Evolutionary conservation across 352 stramenopile genomes (phyloP).

Genomic region (Aphanomyces cochlioides): DNA sequence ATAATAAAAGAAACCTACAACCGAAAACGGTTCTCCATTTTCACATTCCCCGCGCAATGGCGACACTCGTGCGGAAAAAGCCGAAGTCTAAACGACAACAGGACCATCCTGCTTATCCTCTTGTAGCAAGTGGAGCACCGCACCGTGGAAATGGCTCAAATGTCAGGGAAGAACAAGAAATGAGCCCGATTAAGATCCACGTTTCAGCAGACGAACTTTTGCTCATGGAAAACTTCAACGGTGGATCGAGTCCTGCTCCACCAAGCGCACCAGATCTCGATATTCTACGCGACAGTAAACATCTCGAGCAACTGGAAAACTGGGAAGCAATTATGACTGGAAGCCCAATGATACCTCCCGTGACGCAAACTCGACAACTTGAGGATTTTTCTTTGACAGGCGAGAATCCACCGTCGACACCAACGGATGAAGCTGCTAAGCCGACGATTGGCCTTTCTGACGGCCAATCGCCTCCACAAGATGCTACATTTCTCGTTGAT

Average conservation of each 20-base stretch:
- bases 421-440: background rate
- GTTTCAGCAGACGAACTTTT: conserved; percentile 25
- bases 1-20: conserved; percentile 12
- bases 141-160: conserved; percentile 25
- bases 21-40: conserved; percentile 21
- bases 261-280: conserved; percentile 26
- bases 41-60: conserved; percentile 3
- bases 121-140: conserved; percentile 25
- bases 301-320: conserved; percentile 19
- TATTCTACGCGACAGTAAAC: conserved; percentile 6
- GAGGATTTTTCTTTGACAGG: conserved; percentile 8
- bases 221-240: conserved; percentile 31
- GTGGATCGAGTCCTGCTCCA: conserved; percentile 14
- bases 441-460: background rate
- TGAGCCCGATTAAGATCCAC: conserved; percentile 28
- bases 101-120: conserved; percentile 7
- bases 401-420: conserved; percentile 3
- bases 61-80: conserved; percentile 30
- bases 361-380: background rate
- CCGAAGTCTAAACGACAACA: conserved; percentile 21
- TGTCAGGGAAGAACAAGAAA: background rate
- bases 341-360: conserved; percentile 17
- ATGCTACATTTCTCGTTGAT: background rate
- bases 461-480: background rate
- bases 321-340: conserved; percentile 31